A percentile compares a stretch with the other conserved stretches of the same genome.
phyloP scores from a whole-genome alignment of 768 basidiomycete genomes.

The Rickenella mellea region DNA sequence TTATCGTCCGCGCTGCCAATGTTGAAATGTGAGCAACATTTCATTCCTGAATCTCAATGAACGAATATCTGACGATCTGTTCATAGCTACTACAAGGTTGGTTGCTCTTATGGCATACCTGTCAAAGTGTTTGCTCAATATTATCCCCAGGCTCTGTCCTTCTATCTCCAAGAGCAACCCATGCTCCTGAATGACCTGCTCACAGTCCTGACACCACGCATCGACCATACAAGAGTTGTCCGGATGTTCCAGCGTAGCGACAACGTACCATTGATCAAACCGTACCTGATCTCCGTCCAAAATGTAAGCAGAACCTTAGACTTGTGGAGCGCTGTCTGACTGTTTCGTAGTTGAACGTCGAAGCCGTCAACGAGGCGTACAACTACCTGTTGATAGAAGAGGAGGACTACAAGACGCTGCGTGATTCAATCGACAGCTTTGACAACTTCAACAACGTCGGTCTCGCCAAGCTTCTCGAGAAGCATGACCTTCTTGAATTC shows the following conservation, averaged over 20 bases:
- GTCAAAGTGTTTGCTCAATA: slow-evolving; percentile 25
- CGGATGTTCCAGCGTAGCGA: slow-evolving; percentile 92
- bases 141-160: slow-evolving; percentile 91
- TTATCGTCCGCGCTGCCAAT: slow-evolving; percentile 92
- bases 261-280: slow-evolving; percentile 90
- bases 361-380: slow-evolving; percentile 96
- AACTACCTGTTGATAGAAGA: slow-evolving; percentile 98
- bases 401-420: slow-evolving; percentile 95
- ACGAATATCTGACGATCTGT: slow-evolving; percentile 6
- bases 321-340: not conserved
- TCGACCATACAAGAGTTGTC: slow-evolving; percentile 93
- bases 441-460: slow-evolving; percentile 93
- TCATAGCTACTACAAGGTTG: slow-evolving; percentile 85
- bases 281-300: slow-evolving; percentile 96
- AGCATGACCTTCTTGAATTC: slow-evolving; percentile 91
- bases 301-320: slow-evolving; percentile 40
- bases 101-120: not conserved
- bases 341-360: slow-evolving; percentile 69
- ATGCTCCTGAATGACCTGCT: slow-evolving; percentile 88
- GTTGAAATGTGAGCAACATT: slow-evolving; percentile 72
- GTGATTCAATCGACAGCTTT: slow-evolving; percentile 96
- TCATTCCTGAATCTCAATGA: not conserved
- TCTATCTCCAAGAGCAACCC: slow-evolving; percentile 93
- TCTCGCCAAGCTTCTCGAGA: slow-evolving; percentile 79
- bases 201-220: slow-evolving; percentile 83